phyloP scores from a whole-genome alignment of 169 alveolate species.

The Babesia microti region DNA sequence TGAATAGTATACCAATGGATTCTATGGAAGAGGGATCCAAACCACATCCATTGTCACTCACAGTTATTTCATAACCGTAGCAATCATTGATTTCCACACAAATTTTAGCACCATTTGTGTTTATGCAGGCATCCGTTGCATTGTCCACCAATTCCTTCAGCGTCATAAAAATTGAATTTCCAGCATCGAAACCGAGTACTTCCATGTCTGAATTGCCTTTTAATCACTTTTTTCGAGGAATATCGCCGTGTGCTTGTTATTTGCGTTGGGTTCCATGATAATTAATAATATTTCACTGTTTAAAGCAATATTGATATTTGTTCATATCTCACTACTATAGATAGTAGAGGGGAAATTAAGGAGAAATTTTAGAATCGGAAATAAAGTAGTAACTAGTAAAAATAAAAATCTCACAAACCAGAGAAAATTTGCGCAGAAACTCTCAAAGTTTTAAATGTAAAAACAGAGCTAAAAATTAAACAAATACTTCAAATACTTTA shows the following conservation, averaged over 20 bases:
- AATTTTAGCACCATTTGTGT: conserved; percentile 2
- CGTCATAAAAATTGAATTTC: conserved; percentile 13
- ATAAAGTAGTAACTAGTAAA: no score
- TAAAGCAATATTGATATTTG: no score
- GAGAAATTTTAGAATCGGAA: no score
- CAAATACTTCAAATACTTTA: no score
- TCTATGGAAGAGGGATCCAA: conserved; percentile 10
- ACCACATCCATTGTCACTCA: conserved; percentile 12
- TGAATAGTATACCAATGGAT: conserved; percentile 16
- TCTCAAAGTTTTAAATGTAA: background rate
- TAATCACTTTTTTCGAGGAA: no score
- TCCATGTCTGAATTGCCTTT: conserved; percentile 2
- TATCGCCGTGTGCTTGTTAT: no score
- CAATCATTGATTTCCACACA: background rate
- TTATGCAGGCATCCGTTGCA: conserved; percentile 16
- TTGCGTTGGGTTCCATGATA: no score
- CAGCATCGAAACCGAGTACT: conserved; percentile 13
- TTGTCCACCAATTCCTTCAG: conserved; percentile 18
- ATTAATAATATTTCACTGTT: no score
- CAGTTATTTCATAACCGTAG: conserved; percentile 4
- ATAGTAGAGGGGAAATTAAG: conserved; percentile 5
- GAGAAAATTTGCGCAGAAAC: background rate
- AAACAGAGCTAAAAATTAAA: background rate
- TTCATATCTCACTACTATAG: conserved; percentile 1
- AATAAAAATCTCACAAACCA: no score